phyloP scores from a whole-genome alignment of 192 early-diverging fungal genomes.

The Coemansia sp. region DNA sequence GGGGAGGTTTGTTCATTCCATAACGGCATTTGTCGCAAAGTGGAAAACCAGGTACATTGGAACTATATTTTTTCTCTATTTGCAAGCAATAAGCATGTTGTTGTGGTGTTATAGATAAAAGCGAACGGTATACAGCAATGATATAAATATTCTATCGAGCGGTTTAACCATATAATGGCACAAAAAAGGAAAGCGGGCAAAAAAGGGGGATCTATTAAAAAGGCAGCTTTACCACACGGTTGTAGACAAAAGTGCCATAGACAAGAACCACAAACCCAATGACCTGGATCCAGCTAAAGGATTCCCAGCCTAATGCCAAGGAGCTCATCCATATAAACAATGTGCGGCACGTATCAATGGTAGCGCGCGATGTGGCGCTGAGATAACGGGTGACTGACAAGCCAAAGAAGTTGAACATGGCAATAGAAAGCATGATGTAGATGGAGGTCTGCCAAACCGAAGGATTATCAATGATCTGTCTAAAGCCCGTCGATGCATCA shows the following conservation, averaged over 20 bases:
- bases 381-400: slow-evolving; percentile 84
- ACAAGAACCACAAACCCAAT: slow-evolving; percentile 75
- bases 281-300: slow-evolving; percentile 91
- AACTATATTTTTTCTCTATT: background rate
- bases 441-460: slow-evolving; percentile 72
- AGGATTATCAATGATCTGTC: slow-evolving; percentile 66
- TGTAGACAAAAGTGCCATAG: slow-evolving; percentile 88
- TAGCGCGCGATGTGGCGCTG: slow-evolving; percentile 88
- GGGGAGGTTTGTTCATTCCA: background rate
- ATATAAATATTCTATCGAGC: too few relatives aligned
- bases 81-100: background rate
- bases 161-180: too few relatives aligned
- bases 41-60: background rate
- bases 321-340: slow-evolving; percentile 95
- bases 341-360: slow-evolving; percentile 95
- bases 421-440: slow-evolving; percentile 86
- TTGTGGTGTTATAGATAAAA: background rate
- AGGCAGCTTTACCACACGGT: slow-evolving; percentile 76
- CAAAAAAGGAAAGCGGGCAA: background rate
- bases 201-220: slow-evolving; percentile 24
- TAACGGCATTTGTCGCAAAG: too few relatives aligned
- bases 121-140: too few relatives aligned
- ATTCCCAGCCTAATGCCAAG: slow-evolving; percentile 92
- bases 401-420: slow-evolving; percentile 97
- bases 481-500: slow-evolving; percentile 73